These are phyloP conservation scores for Funneliformis caledonium DNA, from an alignment of 371 early-diverging fungal species.

Conservation along the genomic window DNA sequence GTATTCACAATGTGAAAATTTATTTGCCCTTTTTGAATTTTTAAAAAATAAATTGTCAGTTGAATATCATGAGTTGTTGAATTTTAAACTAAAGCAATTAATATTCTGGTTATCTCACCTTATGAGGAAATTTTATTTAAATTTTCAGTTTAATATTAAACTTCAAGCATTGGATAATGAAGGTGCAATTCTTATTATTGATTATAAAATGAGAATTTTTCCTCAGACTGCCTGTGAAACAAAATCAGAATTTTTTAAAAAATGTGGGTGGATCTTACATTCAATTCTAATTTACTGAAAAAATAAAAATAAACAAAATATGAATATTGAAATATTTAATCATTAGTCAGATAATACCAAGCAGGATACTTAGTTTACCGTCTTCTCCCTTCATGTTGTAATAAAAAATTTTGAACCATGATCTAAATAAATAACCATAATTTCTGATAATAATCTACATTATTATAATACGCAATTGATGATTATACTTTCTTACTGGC, in stretches of 20 bases:
- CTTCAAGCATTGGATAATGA: background rate
- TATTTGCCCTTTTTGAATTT: background rate
- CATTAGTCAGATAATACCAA: background rate
- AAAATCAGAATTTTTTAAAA: background rate
- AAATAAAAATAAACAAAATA: background rate
- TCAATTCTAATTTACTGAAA: background rate
- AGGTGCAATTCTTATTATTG: background rate
- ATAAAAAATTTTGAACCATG: too few relatives aligned
- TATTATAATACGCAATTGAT: too few relatives aligned
- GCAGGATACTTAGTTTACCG: background rate
- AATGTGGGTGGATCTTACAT: background rate
- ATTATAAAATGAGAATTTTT: conserved; percentile 17
- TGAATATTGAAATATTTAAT: background rate
- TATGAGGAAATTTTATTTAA: background rate
- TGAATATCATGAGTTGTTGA: background rate
- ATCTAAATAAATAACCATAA: background rate
- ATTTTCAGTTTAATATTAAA: background rate
- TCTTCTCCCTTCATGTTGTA: too few relatives aligned
- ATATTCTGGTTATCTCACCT: background rate
- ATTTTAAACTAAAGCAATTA: background rate
- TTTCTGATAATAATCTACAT: background rate
- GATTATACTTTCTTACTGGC: background rate
- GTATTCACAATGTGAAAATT: background rate
- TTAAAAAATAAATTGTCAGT: background rate
- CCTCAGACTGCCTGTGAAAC: background rate